A percentile compares a stretch with the other conserved stretches of the same genome.
phyloP scores from a whole-genome alignment of 176 grass and related monocot genomes.

The Alopecurus myosuroides region DNA sequence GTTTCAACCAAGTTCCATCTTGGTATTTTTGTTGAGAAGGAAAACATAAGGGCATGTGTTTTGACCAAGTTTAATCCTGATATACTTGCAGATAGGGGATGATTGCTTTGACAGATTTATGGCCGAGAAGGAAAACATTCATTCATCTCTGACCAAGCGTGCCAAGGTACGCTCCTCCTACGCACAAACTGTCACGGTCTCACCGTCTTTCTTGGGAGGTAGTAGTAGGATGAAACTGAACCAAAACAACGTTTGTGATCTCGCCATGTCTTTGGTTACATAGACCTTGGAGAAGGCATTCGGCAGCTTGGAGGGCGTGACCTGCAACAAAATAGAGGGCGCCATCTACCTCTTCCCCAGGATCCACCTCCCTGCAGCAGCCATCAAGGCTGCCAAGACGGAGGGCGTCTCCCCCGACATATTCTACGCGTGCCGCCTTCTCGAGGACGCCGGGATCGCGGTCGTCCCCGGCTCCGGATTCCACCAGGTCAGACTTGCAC shows the following conservation, averaged over 20 bases:
- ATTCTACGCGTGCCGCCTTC: conserved; percentile 51
- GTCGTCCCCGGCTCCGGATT: conserved; percentile 70
- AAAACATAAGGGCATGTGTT: too few relatives aligned
- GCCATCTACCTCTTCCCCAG: conserved; percentile 73
- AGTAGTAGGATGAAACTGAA: not conserved
- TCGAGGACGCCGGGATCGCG: conserved; percentile 50
- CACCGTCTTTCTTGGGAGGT: not conserved
- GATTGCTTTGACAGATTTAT: conserved; percentile 45
- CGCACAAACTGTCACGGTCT: not conserved
- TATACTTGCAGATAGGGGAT: conserved; percentile 50
- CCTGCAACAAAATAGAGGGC: conserved; percentile 56
- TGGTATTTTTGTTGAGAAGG: too few relatives aligned
- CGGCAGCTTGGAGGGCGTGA: conserved; percentile 58
- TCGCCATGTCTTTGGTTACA: not conserved
- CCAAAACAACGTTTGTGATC: not conserved
- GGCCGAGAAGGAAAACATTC: conserved; percentile 49
- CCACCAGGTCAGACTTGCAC: conserved; percentile 36
- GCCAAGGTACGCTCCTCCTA: conserved; percentile 49
- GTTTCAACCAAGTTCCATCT: not conserved
- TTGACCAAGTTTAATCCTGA: not conserved
- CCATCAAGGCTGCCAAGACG: conserved; percentile 47
- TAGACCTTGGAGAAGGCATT: conserved; percentile 66
- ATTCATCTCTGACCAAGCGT: conserved; percentile 37
- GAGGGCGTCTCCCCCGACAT: conserved; percentile 35
- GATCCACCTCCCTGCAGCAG: conserved; percentile 40